phyloP scores from a whole-genome alignment of 306 rosid species.

The Prosopis cineraria region DNA sequence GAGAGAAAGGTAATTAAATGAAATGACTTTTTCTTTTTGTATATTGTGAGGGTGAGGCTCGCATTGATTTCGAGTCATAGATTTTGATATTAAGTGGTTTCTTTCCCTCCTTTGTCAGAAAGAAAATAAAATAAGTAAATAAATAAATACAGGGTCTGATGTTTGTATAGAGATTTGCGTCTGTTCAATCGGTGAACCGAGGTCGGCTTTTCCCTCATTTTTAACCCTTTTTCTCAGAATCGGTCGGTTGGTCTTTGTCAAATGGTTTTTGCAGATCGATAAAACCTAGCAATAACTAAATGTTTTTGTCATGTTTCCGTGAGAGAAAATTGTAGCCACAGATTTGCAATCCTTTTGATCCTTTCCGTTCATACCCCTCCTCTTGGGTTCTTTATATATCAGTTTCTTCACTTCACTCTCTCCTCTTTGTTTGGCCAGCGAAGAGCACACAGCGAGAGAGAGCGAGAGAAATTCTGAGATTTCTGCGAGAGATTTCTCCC shows the following conservation, averaged over 20 bases:
- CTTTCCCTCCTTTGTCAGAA: neutral
- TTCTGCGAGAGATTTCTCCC: neutral
- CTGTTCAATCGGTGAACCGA: slow-evolving; percentile 28
- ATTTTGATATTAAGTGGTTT: neutral
- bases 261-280: slow-evolving; percentile 29
- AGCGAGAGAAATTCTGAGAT: neutral
- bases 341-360: slow-evolving; percentile 61
- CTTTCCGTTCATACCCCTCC: neutral
- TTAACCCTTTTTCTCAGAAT: slow-evolving; percentile 17
- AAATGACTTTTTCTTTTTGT: neutral
- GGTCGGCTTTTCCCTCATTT: slow-evolving; percentile 7
- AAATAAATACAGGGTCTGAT: neutral
- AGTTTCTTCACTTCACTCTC: neutral
- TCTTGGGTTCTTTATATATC: neutral
- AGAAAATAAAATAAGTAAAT: neutral
- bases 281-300: slow-evolving; percentile 16
- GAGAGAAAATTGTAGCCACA: slow-evolving; percentile 49
- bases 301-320: slow-evolving; percentile 1
- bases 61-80: neutral
- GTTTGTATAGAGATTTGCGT: slow-evolving; percentile 53
- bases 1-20: neutral
- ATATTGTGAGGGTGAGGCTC: neutral
- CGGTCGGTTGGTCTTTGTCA: neutral
- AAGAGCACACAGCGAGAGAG: neutral
- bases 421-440: slow-evolving; percentile 15